phyloP scores from a whole-genome alignment of 2,329 filamentous ascomycete genomes.

The Truncatella angustata region DNA sequence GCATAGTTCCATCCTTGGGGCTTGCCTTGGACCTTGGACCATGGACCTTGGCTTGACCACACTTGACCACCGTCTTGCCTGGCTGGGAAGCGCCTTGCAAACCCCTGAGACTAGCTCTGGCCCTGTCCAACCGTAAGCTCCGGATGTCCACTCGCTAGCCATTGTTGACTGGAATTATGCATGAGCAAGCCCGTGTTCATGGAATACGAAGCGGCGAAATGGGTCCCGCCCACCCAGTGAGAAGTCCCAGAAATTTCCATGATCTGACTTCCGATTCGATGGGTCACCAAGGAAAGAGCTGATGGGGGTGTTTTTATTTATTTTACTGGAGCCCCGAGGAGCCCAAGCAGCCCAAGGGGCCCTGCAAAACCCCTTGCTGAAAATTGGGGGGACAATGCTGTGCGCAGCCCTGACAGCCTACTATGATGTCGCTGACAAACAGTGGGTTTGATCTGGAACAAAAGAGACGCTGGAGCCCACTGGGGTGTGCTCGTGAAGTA shows the following conservation, averaged over 20 bases:
- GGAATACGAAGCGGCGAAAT: conserved; percentile 27
- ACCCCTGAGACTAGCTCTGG: conserved; percentile 2
- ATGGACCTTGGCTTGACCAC: not conserved
- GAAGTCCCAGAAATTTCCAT: not conserved
- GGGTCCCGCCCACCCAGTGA: conserved; percentile 12
- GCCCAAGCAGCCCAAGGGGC: not conserved
- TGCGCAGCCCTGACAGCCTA: too few species aligned
- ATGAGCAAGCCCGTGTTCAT: conserved; percentile 16
- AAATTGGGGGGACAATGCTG: not conserved
- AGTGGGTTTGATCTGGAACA: not conserved
- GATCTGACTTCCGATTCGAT: conserved; percentile 9
- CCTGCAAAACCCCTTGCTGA: not conserved
- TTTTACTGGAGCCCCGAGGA: too few species aligned
- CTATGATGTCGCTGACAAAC: not conserved
- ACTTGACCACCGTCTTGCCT: not conserved
- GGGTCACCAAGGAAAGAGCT: not conserved
- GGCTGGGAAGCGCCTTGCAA: not conserved
- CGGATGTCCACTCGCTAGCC: not conserved
- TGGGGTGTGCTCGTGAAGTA: too few species aligned
- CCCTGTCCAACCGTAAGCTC: not conserved
- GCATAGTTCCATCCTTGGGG: not conserved
- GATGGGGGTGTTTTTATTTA: not conserved
- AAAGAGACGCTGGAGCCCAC: not conserved
- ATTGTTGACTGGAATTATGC: conserved; percentile 9
- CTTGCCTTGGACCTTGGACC: not conserved